Evolutionary conservation across 139 green algal genomes (phyloP), one percentile per base, ranked within the genome.

Genomic region (Coelastrella sp.): DNA sequence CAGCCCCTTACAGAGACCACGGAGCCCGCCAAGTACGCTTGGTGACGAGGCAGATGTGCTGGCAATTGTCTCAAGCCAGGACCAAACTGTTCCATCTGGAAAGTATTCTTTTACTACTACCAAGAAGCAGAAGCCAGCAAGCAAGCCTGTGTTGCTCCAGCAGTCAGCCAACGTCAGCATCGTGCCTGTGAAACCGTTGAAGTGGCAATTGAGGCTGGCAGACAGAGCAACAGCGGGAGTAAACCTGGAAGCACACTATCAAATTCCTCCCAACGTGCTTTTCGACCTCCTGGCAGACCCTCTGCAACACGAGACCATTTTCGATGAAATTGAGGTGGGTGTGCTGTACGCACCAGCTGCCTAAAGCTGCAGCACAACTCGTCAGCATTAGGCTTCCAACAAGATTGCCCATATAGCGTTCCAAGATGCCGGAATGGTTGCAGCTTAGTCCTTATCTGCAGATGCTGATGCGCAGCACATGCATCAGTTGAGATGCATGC

Each of bases 241-340:
- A 45, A 80, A 62, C 69, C 66, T 59, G 57, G 72, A 69, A 68
- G 81, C 48, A 3, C 30, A n/a, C 30, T 71, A 77, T 64, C 59
- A 67, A 21, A 25, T 88, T 13, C 59, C 41, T 4, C 74, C 73
- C 1, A 38, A 63, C 43, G 64, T 86, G 23, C 25, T 92, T 45
- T 92, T 91, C 71, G 68, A 87, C 37, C 78, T 91, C 21, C 85
- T 92, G 41, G 67, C 85, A 0, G 79, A 92, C 64, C 87, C 87
- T 1, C 43, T 60, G 25, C 43, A 86, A 23, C 89, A 92, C 38
- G 85, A 71, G 17, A 2, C 21, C 38, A 87, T 87, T 73, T 92
- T 92, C 50, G 71, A 85, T 4, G 81, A 76, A 48, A 90, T 92
- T 32, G 68, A 89, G 89, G 86, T 91, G 35, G n/a, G 45, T 21